A percentile compares a stretch with the other conserved stretches of the same genome.
Conservation (phyloP, 129 eudicot species). For the Tagetes patula region DNA sequence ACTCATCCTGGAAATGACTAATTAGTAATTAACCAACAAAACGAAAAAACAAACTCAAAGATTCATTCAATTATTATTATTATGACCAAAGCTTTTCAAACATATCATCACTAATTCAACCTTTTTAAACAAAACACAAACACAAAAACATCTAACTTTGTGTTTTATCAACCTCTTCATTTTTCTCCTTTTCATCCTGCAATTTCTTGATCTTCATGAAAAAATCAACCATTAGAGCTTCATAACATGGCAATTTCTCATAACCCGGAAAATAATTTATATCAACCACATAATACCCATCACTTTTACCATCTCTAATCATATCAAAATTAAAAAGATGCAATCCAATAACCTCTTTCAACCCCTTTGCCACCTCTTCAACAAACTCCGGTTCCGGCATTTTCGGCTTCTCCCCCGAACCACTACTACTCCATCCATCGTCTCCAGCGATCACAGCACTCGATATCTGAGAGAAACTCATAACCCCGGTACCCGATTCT, state of each 20-base stretch:
- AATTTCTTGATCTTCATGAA: slow-evolving; percentile 35
- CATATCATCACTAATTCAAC: too few relatives aligned
- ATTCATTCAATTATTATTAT: too few relatives aligned
- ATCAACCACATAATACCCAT: slow-evolving; percentile 65
- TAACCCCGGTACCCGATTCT: slow-evolving; percentile 28
- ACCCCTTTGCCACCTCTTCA: slow-evolving; percentile 46
- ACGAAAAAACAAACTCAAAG: too few relatives aligned
- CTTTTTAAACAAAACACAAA: too few relatives aligned
- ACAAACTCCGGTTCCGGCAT: slow-evolving; percentile 47
- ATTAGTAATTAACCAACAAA: too few relatives aligned
- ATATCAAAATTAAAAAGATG: slow-evolving; percentile 69
- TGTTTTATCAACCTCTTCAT: neutral
- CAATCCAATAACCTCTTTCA: slow-evolving; percentile 51
- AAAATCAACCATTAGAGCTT: slow-evolving; percentile 53
- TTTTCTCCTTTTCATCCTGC: slow-evolving; percentile 4
- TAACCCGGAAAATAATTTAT: slow-evolving; percentile 80
- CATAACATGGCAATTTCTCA: slow-evolving; percentile 62
- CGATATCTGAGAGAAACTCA: slow-evolving; percentile 41
- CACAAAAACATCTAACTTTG: slow-evolving; percentile 3
- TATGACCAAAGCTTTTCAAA: too few relatives aligned
- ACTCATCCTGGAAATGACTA: too few relatives aligned
- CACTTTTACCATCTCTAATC: slow-evolving; percentile 46
- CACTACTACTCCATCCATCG: neutral
- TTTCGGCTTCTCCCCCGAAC: slow-evolving; percentile 5
- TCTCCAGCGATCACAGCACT: slow-evolving; percentile 29